phyloP scores from a whole-genome alignment of 805 yeast genomes.

The Saccharomyces kudriavzevii region DNA sequence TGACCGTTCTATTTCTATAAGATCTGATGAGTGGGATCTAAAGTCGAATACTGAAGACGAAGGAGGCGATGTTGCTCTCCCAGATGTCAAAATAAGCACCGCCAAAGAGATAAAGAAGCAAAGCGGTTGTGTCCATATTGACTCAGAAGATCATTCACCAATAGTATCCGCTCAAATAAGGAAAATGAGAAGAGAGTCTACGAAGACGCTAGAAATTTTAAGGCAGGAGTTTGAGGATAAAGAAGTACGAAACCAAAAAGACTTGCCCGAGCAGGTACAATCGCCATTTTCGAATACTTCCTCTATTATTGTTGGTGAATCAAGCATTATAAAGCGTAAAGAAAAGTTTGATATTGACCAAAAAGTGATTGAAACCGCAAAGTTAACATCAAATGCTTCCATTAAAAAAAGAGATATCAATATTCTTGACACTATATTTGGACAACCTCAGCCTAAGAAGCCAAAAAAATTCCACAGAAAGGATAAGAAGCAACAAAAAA shows the following conservation, averaged over 20 bases:
- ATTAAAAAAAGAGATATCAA: constrained; percentile 17
- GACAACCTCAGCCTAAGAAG: background rate
- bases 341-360: background rate
- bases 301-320: constrained; percentile 14
- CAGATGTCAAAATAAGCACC: constrained; percentile 2
- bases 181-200: constrained; percentile 15
- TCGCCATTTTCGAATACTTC: constrained; percentile 4
- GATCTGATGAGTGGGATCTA: constrained; percentile 15
- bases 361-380: constrained; percentile 1
- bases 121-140: background rate
- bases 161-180: constrained; percentile 18
- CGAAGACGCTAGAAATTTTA: constrained; percentile 11
- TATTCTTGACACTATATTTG: constrained; percentile 22
- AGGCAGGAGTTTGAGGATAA: constrained; percentile 8
- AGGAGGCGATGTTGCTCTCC: background rate
- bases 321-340: background rate
- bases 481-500: constrained; percentile 9
- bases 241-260: background rate
- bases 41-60: background rate
- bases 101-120: constrained; percentile 1
- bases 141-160: constrained; percentile 18
- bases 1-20: constrained; percentile 9
- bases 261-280: background rate
- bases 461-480: background rate
- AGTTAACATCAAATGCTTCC: constrained; percentile 7